Evolutionary conservation across 2,329 filamentous ascomycete genomes (phyloP), one percentile per base, ranked within the genome.

Genomic region (Aaosphaeria arxii): DNA sequence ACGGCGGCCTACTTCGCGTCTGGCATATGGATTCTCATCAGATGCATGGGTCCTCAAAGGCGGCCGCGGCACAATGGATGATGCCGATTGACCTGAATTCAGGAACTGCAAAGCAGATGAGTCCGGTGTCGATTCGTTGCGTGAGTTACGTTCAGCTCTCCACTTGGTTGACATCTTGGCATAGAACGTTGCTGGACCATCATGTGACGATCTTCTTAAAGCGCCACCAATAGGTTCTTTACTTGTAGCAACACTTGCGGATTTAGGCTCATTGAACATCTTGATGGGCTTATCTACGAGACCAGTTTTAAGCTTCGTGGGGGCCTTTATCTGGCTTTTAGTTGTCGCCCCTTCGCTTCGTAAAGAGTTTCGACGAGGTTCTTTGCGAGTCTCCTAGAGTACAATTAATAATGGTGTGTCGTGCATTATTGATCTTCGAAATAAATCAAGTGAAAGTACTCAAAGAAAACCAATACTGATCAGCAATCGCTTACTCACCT

Each of bases 101-200:
- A 67, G 58, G 40, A 67, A 63, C 3, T 58, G 43, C 2, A 70
- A 48, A 9, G 40, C 56, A 5, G 24, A 44, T 11, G 51, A 46
- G 43, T 68, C 64, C 13, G 66, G 67, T 7, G 51, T 56, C 6
- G 46, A 50, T 43, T 70, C 67, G 5, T 40, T 43, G 11, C 54
- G 56, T 24, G 54, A 52, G 29, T 57, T 58, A 17, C 58, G 53
- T 6, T 60, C 54, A 11, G 62, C 65, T 30, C 47, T 50, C 5
- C 39, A 11, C 17, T 55, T 45, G 45, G 43, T 59, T 4, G 54
- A 43, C 11, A 64, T 9, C 7, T 49, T 67, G 0, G 7, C 46
- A 40, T 54, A 70, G 17, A 24, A 3, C 17, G 17, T 24, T 24
- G 17, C 17, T 24, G 17, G 17, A 24, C 17, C 17, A 24, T 24